Conservation (phyloP, 2,329 filamentous ascomycete genomes). For the Microsporum ferrugineum region DNA sequence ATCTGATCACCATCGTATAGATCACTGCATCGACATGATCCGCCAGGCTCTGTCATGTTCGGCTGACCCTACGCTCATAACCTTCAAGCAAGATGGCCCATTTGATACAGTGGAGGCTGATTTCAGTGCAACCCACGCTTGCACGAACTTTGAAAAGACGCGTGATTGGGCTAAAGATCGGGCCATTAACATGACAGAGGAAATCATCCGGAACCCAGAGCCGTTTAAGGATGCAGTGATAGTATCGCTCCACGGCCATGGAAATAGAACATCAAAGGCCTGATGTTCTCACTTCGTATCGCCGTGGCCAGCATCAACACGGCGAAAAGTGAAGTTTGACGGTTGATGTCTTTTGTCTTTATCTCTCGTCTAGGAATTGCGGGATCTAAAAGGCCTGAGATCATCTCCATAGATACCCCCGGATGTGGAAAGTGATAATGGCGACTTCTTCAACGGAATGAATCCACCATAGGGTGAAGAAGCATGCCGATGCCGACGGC, state of each 20-base stretch:
- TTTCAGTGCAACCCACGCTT: conserved; percentile 11
- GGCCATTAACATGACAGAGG: conserved; percentile 12
- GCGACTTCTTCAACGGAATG: too few species aligned
- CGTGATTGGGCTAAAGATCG: conserved; percentile 10
- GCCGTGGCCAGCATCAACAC: too few species aligned
- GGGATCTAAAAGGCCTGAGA: too few species aligned
- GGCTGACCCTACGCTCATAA: conserved; percentile 14
- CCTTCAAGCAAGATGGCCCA: conserved; percentile 5
- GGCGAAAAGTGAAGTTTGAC: too few species aligned
- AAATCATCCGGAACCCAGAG: background rate
- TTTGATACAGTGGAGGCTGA: conserved; percentile 9
- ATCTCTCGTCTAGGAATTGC: too few species aligned
- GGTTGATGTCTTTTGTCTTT: too few species aligned
- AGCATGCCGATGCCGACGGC: too few species aligned
- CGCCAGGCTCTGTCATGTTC: conserved; percentile 12
- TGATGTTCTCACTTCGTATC: background rate
- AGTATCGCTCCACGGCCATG: background rate
- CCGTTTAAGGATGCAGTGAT: conserved; percentile 7
- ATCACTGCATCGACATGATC: conserved; percentile 16
- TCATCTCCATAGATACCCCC: too few species aligned
- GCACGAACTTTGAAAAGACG: conserved; percentile 11
- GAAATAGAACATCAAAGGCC: background rate
- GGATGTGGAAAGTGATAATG: too few species aligned
- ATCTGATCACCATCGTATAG: background rate
- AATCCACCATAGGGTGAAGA: too few species aligned